Evolutionary conservation across 352 stramenopile species (phyloP).

Genomic region (Pseudoperonospora humuli): DNA sequence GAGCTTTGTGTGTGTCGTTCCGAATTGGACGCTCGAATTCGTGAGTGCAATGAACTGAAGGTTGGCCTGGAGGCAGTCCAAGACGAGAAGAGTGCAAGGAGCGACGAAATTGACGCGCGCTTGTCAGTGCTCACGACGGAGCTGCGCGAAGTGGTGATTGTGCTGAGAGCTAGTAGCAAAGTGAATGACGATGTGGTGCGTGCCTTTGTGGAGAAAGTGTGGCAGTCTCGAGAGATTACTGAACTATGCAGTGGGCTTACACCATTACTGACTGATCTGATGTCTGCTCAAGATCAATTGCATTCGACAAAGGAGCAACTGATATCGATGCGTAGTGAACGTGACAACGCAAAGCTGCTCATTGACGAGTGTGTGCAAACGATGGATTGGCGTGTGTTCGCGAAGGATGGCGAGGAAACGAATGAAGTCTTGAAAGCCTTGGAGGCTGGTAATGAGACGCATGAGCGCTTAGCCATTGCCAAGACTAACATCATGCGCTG

Average conservation of each 20-base stretch:
- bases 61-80: slow-evolving; percentile 10
- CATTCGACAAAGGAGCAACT: slow-evolving; percentile 8
- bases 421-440: background rate
- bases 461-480: slow-evolving; percentile 10
- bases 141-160: slow-evolving; percentile 6
- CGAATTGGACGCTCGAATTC: slow-evolving; percentile 8
- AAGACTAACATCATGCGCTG: slow-evolving; percentile 11
- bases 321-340: slow-evolving; percentile 2
- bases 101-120: slow-evolving; percentile 2
- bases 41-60: slow-evolving; percentile 13
- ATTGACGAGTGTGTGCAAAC: slow-evolving; percentile 16
- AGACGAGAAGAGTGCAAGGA: slow-evolving; percentile 9
- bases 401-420: slow-evolving; percentile 11
- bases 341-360: slow-evolving; percentile 8
- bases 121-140: slow-evolving; percentile 10
- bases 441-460: slow-evolving; percentile 1
- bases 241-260: slow-evolving; percentile 9
- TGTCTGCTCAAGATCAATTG: slow-evolving; percentile 11
- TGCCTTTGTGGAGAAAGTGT: slow-evolving; percentile 4
- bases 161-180: slow-evolving; percentile 1
- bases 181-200: background rate
- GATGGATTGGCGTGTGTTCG: slow-evolving; percentile 20
- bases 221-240: slow-evolving; percentile 13
- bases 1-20: slow-evolving; percentile 10
- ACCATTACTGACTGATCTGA: slow-evolving; percentile 6